Evolutionary conservation across 2,329 filamentous ascomycete species (phyloP).

Genomic region (Trichoderma sp.): DNA sequence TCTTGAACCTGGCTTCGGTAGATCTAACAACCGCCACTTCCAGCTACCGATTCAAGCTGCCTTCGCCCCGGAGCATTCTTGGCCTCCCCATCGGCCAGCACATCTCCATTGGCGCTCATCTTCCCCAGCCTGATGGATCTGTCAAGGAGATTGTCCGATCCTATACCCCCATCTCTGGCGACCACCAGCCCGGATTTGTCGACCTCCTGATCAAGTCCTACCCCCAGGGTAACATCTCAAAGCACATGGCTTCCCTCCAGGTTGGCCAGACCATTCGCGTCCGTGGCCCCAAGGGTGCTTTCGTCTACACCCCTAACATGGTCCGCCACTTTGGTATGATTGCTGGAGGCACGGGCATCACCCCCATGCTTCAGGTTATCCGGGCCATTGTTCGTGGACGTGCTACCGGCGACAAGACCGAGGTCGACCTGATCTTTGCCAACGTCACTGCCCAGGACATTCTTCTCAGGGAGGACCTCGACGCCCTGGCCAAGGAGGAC

Average conservation of each 20-base stretch:
- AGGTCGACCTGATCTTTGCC: conserved; percentile 94
- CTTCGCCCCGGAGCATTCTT: conserved; percentile 73
- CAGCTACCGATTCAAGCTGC: conserved; percentile 90
- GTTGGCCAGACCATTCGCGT: conserved; percentile 88
- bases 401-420: conserved; percentile 74
- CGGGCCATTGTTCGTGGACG: conserved; percentile 84
- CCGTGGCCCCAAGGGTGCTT: conserved; percentile 92
- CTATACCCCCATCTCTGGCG: conserved; percentile 88
- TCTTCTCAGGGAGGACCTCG: conserved; percentile 86
- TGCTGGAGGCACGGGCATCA: conserved; percentile 94
- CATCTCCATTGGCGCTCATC: conserved; percentile 86
- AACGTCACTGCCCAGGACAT: conserved; percentile 95
- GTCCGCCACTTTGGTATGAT: conserved; percentile 97
- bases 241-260: conserved; percentile 78
- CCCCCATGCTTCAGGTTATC: conserved; percentile 95
- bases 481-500: conserved; percentile 73
- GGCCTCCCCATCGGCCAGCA: conserved; percentile 98
- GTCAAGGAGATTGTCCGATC: conserved; percentile 84
- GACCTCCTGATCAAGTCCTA: conserved; percentile 98
- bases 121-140: conserved; percentile 64
- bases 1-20: neutral
- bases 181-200: conserved; percentile 86
- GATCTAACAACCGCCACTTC: neutral
- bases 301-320: conserved; percentile 97
- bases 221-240: conserved; percentile 95